Evolutionary conservation across 2,329 filamentous ascomycete species (phyloP).

Genomic region (Pseudocercospora musae): DNA sequence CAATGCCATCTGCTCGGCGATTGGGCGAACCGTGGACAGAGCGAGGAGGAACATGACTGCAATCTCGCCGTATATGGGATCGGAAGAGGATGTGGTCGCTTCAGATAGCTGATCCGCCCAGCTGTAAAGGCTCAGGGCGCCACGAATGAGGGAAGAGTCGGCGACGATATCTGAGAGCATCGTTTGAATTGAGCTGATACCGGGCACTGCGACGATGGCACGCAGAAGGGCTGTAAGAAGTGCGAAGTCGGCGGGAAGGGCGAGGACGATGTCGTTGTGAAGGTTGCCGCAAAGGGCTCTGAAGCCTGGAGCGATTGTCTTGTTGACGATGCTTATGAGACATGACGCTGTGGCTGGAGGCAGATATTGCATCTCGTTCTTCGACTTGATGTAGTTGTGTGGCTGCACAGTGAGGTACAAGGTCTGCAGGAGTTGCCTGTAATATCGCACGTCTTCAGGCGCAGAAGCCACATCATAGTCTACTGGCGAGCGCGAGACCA

Average conservation of each 20-base stretch:
- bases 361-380: constrained; percentile 28
- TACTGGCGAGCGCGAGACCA: constrained; percentile 52
- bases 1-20: constrained; percentile 87
- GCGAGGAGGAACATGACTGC: constrained; percentile 82
- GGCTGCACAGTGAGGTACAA: constrained; percentile 78
- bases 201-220: constrained; percentile 74
- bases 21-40: constrained; percentile 71
- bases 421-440: constrained; percentile 77
- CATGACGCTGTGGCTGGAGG: constrained; percentile 48
- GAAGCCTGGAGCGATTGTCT: constrained; percentile 78
- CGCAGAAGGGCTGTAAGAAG: constrained; percentile 86
- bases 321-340: constrained; percentile 75
- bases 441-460: constrained; percentile 63
- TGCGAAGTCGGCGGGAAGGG: constrained; percentile 71
- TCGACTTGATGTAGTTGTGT: constrained; percentile 40
- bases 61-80: constrained; percentile 92
- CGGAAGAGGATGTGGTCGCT: constrained; percentile 57
- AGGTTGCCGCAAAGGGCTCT: constrained; percentile 75
- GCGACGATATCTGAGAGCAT: constrained; percentile 49
- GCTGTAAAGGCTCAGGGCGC: constrained; percentile 82
- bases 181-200: constrained; percentile 56
- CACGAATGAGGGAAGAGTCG: constrained; percentile 68
- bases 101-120: constrained; percentile 86
- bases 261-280: constrained; percentile 53
- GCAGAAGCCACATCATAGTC: constrained; percentile 60